Conservation (phyloP, 805 yeast genomes). For the Teunomyces pallodes region DNA sequence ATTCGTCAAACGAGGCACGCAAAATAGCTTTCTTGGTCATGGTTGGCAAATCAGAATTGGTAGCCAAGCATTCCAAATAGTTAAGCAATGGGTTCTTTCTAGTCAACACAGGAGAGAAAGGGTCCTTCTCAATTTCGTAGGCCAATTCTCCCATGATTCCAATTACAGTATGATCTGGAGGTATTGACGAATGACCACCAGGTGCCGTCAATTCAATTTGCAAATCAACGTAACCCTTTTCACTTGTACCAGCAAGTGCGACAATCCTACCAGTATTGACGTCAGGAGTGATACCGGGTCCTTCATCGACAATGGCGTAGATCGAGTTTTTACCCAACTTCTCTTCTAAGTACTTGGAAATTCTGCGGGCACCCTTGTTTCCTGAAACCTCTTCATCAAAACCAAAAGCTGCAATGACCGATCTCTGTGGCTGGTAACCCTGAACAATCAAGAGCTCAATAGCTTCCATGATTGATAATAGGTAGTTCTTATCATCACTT, state of each 20-base stretch:
- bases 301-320: conserved; percentile 67
- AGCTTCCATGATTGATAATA: conserved; percentile 66
- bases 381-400: conserved; percentile 81
- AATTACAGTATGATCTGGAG: conserved; percentile 78
- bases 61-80: conserved; percentile 62
- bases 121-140: conserved; percentile 54
- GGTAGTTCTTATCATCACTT: conserved; percentile 68
- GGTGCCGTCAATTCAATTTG: conserved; percentile 51
- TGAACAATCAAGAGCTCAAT: conserved; percentile 45
- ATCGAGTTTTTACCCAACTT: conserved; percentile 61
- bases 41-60: conserved; percentile 25
- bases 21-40: conserved; percentile 29
- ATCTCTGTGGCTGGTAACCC: conserved; percentile 57
- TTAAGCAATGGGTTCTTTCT: conserved; percentile 58
- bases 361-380: conserved; percentile 53
- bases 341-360: conserved; percentile 46
- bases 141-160: conserved; percentile 68
- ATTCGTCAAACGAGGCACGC: conserved; percentile 34
- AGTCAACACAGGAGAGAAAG: conserved; percentile 47
- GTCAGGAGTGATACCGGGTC: conserved; percentile 38
- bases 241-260: conserved; percentile 51
- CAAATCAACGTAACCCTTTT: conserved; percentile 47
- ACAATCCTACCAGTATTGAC: conserved; percentile 48
- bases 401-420: conserved; percentile 65
- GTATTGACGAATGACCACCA: conserved; percentile 82